These are phyloP conservation scores for Fusarium camptoceras DNA, from an alignment of 2,329 filamentous ascomycete genomes.

Conservation along the genomic window DNA sequence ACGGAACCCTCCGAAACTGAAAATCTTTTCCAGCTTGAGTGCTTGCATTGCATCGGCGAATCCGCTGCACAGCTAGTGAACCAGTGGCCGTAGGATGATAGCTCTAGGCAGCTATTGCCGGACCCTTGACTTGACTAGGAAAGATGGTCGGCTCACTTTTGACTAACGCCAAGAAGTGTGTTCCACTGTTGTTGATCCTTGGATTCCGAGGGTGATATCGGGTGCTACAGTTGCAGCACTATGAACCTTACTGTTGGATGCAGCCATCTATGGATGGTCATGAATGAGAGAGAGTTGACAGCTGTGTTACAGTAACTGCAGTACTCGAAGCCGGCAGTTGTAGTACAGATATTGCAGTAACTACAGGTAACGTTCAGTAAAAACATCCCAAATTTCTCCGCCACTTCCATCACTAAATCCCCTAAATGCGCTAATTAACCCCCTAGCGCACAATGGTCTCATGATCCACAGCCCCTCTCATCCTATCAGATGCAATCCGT, in stretches of 20 bases:
- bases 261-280: no score
- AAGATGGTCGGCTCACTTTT: constrained; percentile 17
- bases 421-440: constrained; percentile 9
- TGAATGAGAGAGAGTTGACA: no score
- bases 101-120: constrained; percentile 24
- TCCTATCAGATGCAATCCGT: background rate
- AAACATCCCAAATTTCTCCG: background rate
- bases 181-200: constrained; percentile 8
- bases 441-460: constrained; percentile 3
- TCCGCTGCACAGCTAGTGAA: background rate
- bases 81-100: background rate
- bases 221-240: background rate
- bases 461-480: background rate
- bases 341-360: no score
- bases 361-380: no score
- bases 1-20: constrained; percentile 10
- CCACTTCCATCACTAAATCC: constrained; percentile 3
- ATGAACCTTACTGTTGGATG: background rate
- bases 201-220: constrained; percentile 2
- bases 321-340: no score
- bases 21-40: constrained; percentile 5
- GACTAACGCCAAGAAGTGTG: constrained; percentile 26
- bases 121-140: constrained; percentile 3
- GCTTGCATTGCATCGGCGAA: constrained; percentile 27
- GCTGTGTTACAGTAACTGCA: no score